A percentile compares a stretch with the other conserved stretches of the same genome.
Evolutionary conservation across 2,329 filamentous ascomycete genomes (phyloP).

Genomic region (Exophiala alcalophila): DNA sequence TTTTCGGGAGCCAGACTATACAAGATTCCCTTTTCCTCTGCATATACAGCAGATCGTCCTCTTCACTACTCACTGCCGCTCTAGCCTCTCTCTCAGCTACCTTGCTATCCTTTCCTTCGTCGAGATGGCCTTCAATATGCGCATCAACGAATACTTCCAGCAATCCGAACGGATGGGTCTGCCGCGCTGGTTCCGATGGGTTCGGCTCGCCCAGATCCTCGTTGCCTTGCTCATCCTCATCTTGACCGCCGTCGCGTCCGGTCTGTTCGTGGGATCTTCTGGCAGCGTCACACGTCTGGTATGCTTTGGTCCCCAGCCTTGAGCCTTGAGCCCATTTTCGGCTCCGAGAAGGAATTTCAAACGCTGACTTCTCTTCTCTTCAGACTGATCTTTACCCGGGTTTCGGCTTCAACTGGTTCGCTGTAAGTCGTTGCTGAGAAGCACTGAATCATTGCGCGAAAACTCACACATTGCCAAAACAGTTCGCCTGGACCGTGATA

Average conservation of each 20-base stretch:
- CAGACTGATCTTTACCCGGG: slow-evolving; percentile 5
- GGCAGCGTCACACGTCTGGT: neutral
- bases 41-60: too few relatives aligned
- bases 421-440: slow-evolving; percentile 1
- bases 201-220: slow-evolving; percentile 64
- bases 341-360: neutral
- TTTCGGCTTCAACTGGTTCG: slow-evolving; percentile 15
- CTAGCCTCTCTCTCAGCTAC: too few relatives aligned
- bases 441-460: neutral
- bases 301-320: slow-evolving; percentile 4
- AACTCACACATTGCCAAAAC: neutral
- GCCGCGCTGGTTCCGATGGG: slow-evolving; percentile 47
- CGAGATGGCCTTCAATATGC: too few relatives aligned
- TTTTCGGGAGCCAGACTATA: too few relatives aligned
- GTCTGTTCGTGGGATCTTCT: slow-evolving; percentile 5
- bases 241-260: slow-evolving; percentile 56
- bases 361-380: neutral
- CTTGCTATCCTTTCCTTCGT: too few relatives aligned
- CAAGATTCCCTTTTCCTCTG: too few relatives aligned
- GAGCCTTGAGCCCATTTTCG: neutral
- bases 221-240: slow-evolving; percentile 73
- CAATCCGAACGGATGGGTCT: neutral
- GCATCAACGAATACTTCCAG: too few relatives aligned
- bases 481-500: slow-evolving; percentile 13
- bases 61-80: too few relatives aligned